Conservation (phyloP, 345 rosid species). For the Eucalyptus polybractea region DNA sequence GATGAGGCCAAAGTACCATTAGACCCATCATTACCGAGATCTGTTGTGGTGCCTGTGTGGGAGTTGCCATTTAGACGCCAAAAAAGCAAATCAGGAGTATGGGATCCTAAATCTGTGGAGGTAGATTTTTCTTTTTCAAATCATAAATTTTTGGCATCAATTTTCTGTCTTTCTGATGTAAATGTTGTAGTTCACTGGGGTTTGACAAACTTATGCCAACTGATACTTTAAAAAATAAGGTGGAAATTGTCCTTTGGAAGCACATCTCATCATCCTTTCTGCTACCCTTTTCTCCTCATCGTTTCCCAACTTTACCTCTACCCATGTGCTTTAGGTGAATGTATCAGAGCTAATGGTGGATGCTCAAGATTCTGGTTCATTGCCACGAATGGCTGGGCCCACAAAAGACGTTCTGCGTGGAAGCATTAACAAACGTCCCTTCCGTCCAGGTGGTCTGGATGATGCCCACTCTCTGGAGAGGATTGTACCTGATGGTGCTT, state of each 20-base stretch:
- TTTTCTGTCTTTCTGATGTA: neutral
- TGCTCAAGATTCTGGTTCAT: conserved; percentile 51
- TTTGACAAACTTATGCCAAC: neutral
- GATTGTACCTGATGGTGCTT: conserved; percentile 59
- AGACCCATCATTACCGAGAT: conserved; percentile 65
- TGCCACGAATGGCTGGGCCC: conserved; percentile 50
- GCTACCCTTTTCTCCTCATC: conserved; percentile 1
- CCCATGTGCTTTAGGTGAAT: conserved; percentile 51
- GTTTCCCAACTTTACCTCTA: neutral
- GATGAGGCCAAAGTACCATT: conserved; percentile 55
- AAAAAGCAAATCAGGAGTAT: conserved; percentile 27
- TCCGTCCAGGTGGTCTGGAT: conserved; percentile 91
- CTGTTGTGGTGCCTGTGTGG: conserved; percentile 75
- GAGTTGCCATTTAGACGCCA: conserved; percentile 69
- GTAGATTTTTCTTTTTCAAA: neutral
- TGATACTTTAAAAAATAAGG: neutral
- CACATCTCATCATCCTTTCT: neutral
- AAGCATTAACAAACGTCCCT: conserved; percentile 86
- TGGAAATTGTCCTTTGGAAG: neutral
- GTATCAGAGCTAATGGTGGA: conserved; percentile 58
- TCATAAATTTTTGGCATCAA: neutral
- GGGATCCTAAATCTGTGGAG: conserved; percentile 5
- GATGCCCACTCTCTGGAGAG: conserved; percentile 51
- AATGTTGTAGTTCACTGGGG: neutral
- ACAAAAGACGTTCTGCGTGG: conserved; percentile 80